A percentile compares a stretch with the other conserved stretches of the same genome.
phyloP scores from a whole-genome alignment of 2,329 filamentous ascomycete species.

The Macrophomina tecta region DNA sequence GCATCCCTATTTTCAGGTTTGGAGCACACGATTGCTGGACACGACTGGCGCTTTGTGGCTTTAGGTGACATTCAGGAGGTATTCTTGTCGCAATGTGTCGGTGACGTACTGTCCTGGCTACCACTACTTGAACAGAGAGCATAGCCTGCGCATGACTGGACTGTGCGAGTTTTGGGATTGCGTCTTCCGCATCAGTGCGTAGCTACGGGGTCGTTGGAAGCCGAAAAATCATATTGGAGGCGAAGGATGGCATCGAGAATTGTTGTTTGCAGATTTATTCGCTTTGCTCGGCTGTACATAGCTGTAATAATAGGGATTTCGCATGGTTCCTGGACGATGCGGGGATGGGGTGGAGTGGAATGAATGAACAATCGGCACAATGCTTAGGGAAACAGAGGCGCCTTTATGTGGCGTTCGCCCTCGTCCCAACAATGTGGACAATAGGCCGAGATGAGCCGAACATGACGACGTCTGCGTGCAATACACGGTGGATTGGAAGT shows the following conservation, averaged over 20 bases:
- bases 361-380: not conserved
- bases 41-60: not conserved
- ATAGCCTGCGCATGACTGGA: too few relatives aligned
- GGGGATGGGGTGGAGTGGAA: not conserved
- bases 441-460: constrained; percentile 16
- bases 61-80: not conserved
- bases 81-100: not conserved
- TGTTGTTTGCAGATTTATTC: not conserved
- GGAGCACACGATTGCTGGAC: too few relatives aligned
- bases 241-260: not conserved
- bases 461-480: constrained; percentile 12
- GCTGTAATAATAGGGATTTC: constrained; percentile 7
- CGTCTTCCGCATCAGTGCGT: too few relatives aligned
- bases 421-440: constrained; percentile 5
- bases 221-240: not conserved
- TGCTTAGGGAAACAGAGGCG: not conserved
- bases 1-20: too few relatives aligned
- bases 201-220: not conserved
- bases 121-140: too few relatives aligned
- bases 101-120: not conserved
- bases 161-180: too few relatives aligned
- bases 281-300: constrained; percentile 2
- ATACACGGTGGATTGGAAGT: not conserved
- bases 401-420: constrained; percentile 7
- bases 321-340: not conserved